phyloP scores from a whole-genome alignment of 129 eudicot species.

The Flaveria robusta region DNA sequence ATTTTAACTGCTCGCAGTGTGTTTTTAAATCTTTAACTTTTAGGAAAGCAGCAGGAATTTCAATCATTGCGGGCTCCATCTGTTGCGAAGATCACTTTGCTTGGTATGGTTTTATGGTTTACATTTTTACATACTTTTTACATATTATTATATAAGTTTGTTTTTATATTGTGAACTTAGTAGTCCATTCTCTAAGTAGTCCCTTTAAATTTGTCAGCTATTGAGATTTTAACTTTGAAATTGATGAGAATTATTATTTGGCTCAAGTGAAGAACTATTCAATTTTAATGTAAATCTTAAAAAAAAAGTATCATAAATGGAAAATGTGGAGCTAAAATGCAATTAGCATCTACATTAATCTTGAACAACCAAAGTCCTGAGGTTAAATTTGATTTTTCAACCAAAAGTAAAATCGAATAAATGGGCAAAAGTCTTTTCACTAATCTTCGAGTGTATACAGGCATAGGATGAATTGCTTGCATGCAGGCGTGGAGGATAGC shows the following conservation, averaged over 20 bases:
- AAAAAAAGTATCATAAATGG: neutral
- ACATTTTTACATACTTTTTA: neutral
- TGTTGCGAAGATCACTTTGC: constrained; percentile 97
- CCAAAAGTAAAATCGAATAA: neutral
- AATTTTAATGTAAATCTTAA: neutral
- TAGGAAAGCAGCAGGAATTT: constrained; percentile 86
- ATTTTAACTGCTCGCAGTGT: neutral
- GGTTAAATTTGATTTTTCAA: neutral
- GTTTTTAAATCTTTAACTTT: constrained; percentile 13
- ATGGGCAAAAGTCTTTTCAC: neutral
- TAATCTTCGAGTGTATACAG: constrained; percentile 35
- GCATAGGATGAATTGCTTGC: constrained; percentile 86
- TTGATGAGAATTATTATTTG: neutral
- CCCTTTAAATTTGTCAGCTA: neutral
- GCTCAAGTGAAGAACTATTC: neutral
- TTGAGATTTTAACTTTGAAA: neutral
- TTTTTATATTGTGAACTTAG: neutral
- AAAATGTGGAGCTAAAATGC: neutral
- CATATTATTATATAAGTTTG: too few relatives aligned
- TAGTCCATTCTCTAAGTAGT: neutral
- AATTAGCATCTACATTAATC: neutral
- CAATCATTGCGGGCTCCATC: constrained; percentile 66
- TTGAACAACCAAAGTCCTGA: neutral
- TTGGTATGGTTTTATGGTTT: constrained; percentile 56
- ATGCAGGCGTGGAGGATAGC: constrained; percentile 72